phyloP scores from a whole-genome alignment of 345 rosid species.

The Acer campestre region DNA sequence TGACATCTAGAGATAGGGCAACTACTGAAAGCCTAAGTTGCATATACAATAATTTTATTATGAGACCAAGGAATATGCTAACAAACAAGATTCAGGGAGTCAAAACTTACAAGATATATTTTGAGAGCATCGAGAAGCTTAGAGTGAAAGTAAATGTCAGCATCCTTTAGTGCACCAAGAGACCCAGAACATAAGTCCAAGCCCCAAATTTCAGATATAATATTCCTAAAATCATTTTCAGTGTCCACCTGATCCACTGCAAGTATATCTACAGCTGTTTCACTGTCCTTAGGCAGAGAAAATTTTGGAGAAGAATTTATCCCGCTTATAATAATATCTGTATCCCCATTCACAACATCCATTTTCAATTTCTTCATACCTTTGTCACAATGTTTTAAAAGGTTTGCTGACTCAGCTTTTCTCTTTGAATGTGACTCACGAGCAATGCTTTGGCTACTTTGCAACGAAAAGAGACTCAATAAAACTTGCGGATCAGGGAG shows the following conservation, averaged over 20 bases:
- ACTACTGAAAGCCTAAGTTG: not conserved
- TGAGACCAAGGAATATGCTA: not conserved
- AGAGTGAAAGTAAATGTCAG: slow-evolving; percentile 57
- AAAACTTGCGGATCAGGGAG: slow-evolving; percentile 88
- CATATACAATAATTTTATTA: not conserved
- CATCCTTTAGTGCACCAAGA: slow-evolving; percentile 49
- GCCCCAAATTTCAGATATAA: slow-evolving; percentile 70
- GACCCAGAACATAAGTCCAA: slow-evolving; percentile 39
- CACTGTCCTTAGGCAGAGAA: slow-evolving; percentile 36
- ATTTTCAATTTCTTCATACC: slow-evolving; percentile 49
- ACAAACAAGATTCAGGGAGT: slow-evolving; percentile 15
- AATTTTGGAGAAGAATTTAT: slow-evolving; percentile 40
- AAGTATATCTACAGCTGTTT: slow-evolving; percentile 28
- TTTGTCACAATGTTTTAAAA: slow-evolving; percentile 24
- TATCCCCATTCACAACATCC: slow-evolving; percentile 37
- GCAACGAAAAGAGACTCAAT: slow-evolving; percentile 58
- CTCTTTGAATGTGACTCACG: slow-evolving; percentile 47
- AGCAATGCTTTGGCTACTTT: slow-evolving; percentile 36
- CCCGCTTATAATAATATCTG: slow-evolving; percentile 68
- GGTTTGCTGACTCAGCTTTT: slow-evolving; percentile 38
- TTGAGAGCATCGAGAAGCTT: slow-evolving; percentile 79
- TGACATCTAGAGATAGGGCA: not conserved
- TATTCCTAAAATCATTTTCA: slow-evolving; percentile 47
- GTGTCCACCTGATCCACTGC: slow-evolving; percentile 38
- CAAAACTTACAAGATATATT: slow-evolving; percentile 63